Evolutionary conservation across 371 early-diverging fungal species (phyloP).

Genomic region (Mucor saturninus): DNA sequence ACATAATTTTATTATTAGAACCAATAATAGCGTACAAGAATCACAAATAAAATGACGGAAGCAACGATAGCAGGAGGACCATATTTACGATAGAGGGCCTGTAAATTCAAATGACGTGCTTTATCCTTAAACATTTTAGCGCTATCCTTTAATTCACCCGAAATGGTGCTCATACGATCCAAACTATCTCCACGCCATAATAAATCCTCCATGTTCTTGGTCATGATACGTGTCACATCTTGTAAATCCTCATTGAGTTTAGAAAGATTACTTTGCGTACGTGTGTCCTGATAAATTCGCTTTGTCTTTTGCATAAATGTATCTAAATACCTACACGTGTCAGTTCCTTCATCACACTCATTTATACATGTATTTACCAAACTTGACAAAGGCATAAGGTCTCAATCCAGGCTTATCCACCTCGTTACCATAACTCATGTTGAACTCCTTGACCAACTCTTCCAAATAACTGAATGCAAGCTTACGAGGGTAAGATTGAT

Average conservation of each 20-base stretch:
- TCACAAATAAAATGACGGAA: conserved; percentile 77
- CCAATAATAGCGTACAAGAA: conserved; percentile 77
- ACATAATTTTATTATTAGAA: conserved; percentile 43
- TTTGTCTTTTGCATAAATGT: conserved; percentile 97
- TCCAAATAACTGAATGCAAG: conserved; percentile 95
- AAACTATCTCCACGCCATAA: conserved; percentile 91
- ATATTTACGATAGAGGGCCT: conserved; percentile 92
- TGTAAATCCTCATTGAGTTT: conserved; percentile 95
- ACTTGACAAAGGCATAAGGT: conserved; percentile 97
- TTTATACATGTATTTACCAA: conserved; percentile 63
- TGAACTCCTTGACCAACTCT: conserved; percentile 94
- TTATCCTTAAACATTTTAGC: conserved; percentile 59
- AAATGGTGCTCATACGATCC: conserved; percentile 71
- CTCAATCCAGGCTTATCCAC: conserved; percentile 84
- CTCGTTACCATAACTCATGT: conserved; percentile 88
- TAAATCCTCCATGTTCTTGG: conserved; percentile 96
- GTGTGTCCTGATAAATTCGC: conserved; percentile 92
- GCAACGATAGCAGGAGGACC: conserved; percentile 88
- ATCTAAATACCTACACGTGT: conserved; percentile 56
- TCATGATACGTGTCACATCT: conserved; percentile 97
- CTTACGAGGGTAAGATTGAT: conserved; percentile 93
- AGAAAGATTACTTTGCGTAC: conserved; percentile 90
- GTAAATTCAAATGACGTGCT: conserved; percentile 82
- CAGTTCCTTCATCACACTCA: neutral
- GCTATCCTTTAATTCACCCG: conserved; percentile 58